Base-by-base conservation (phyloP, 192 early-diverging fungal genomes). In the Linnemannia exigua region DNA sequence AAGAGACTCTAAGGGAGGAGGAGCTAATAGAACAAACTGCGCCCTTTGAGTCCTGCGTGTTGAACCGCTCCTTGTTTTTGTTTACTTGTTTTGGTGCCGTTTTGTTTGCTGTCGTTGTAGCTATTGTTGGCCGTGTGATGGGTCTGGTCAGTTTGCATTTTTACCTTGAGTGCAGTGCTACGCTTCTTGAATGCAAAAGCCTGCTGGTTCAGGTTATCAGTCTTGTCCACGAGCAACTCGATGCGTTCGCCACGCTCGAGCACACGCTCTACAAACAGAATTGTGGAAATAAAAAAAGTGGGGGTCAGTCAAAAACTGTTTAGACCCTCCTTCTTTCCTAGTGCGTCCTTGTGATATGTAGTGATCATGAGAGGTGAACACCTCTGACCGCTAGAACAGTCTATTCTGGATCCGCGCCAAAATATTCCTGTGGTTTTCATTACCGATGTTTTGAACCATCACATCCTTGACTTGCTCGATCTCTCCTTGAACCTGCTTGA, bases 371-470 rank as follows among this genome's bases (percentile, higher is more conserved):
- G 58, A 31, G n/a, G 25, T 8, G 31, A 31, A 61, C 9, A 2
- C 25, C 3, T 44, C 41, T 44, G 9, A 3, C 41, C 41, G 41
- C 9, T 44, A 9, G 3, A 9, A 44, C 41, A 44, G 41, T n/a
- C n/a, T n/a, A n/a, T n/a, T n/a, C n/a, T n/a, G n/a, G n/a, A n/a
- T n/a, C n/a, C n/a, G n/a, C n/a, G n/a, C n/a, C n/a, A n/a, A n/a
- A n/a, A 28, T 35, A 41, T 25, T 54, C 52, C 52, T 54, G 38
- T 22, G 5, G 7, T n/a, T n/a, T n/a, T n/a, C n/a, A 46, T 82
- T 92, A 91, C 92, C 93, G 76, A 98, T 98, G 82, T 98, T 98
- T 89, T 95, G 92, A 48, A 96, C 95, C 96, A 98, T 96, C 36
- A 97, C 96, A 89, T 96, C 96, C 84, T 94, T 95, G 71, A 97